Conservation (phyloP, 75 land plant genomes). For the Chamaecyparis obtusa region DNA sequence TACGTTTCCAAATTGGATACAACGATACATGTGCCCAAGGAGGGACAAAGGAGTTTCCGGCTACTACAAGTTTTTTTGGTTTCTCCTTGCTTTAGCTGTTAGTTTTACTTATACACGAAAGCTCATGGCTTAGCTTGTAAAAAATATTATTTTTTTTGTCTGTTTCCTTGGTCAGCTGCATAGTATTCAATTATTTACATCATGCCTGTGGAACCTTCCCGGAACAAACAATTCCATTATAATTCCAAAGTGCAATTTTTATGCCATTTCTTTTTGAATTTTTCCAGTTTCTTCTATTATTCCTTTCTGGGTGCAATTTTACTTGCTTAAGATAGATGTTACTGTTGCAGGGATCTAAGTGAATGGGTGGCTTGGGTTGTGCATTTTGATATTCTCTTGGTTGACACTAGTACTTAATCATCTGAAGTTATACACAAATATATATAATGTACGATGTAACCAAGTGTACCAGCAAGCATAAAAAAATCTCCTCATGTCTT, state of each 20-base stretch:
- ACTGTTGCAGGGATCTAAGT: neutral
- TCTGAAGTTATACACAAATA: neutral
- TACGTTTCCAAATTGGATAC: too few species aligned
- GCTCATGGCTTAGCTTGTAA: neutral
- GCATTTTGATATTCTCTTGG: neutral
- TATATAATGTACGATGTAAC: neutral
- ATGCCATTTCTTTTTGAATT: neutral
- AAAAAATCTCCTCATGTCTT: conserved; percentile 1
- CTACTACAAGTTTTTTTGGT: too few species aligned
- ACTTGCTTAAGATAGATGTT: neutral
- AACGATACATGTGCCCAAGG: too few species aligned
- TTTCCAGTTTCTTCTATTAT: neutral
- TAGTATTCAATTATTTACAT: neutral
- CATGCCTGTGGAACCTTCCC: neutral
- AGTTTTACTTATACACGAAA: neutral
- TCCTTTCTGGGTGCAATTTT: neutral
- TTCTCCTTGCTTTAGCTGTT: neutral
- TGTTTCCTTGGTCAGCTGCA: neutral
- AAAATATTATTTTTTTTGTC: neutral
- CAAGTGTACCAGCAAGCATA: neutral
- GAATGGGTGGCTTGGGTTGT: neutral
- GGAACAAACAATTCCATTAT: neutral
- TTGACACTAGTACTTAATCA: neutral
- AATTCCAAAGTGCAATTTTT: neutral
- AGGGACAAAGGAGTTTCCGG: too few species aligned